Conservation (phyloP, 2,329 filamentous ascomycete species). For the Fusarium ambrosium region DNA sequence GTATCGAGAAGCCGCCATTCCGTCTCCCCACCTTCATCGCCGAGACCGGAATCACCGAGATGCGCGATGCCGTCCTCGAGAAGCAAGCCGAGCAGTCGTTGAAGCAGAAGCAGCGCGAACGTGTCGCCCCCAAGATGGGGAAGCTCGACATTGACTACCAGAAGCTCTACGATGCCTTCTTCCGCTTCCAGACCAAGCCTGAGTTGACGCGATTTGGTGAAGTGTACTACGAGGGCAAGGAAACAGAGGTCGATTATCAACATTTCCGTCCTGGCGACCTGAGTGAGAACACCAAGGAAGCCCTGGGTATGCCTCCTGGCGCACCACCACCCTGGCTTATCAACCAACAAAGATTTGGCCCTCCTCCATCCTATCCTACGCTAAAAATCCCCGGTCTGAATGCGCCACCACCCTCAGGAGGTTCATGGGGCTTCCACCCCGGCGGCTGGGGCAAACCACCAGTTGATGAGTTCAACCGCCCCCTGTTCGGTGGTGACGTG, state of each 20-base stretch:
- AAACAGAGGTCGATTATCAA: conserved; percentile 94
- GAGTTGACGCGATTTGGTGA: conserved; percentile 94
- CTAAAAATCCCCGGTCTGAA: conserved; percentile 95
- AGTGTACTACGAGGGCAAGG: conserved; percentile 99
- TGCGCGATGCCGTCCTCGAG: conserved; percentile 95
- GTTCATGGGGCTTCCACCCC: conserved; percentile 93
- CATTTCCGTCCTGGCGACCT: conserved; percentile 92
- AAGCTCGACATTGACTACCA: conserved; percentile 99
- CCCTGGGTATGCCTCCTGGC: conserved; percentile 91
- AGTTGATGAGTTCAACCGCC: conserved; percentile 91
- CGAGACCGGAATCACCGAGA: conserved; percentile 96
- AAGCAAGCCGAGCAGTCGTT: conserved; percentile 93
- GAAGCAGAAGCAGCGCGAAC: conserved; percentile 95
- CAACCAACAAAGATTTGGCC: conserved; percentile 94
- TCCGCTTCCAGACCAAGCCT: conserved; percentile 96
- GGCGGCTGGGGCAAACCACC: conserved; percentile 97
- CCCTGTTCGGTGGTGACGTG: conserved; percentile 93
- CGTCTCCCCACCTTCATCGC: conserved; percentile 95
- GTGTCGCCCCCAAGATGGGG: conserved; percentile 95
- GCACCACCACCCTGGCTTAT: conserved; percentile 97
- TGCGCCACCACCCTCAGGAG: conserved; percentile 89
- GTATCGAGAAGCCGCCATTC: conserved; percentile 96
- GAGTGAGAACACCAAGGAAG: conserved; percentile 90
- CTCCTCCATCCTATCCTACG: conserved; percentile 94
- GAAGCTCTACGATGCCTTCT: conserved; percentile 98